A percentile compares a stretch with the other conserved stretches of the same genome.
These are phyloP conservation scores for Breynia disticha DNA, from an alignment of 441 rosid genomes.

Conservation along the genomic window DNA sequence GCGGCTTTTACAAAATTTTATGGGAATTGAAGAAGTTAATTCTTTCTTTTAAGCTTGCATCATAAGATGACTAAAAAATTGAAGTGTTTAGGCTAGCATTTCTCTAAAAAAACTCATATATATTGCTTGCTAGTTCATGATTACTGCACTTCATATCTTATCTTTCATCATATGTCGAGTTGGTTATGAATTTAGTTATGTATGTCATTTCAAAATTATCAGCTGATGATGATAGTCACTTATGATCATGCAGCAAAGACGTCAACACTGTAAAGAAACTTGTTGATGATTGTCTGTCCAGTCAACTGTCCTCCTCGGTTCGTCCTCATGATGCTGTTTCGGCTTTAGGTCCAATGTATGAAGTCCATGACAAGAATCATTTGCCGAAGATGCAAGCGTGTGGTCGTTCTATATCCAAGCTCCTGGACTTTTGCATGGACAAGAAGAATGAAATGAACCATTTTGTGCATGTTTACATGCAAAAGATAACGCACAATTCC, in stretches of 20 bases:
- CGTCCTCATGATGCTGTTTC: constrained; percentile 99
- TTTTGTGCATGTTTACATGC: constrained; percentile 82
- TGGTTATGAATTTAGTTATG: neutral
- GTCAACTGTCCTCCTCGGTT: constrained; percentile 71
- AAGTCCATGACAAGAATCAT: constrained; percentile 86
- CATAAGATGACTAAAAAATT: no score
- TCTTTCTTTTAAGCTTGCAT: no score
- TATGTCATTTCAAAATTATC: neutral
- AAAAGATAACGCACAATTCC: constrained; percentile 60
- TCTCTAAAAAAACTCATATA: no score
- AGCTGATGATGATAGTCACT: constrained; percentile 17
- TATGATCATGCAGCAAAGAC: constrained; percentile 75
- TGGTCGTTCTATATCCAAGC: constrained; percentile 44
- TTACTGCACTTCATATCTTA: no score
- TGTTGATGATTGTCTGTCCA: constrained; percentile 84
- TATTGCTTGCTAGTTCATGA: no score
- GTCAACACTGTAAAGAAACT: constrained; percentile 88
- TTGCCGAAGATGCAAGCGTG: constrained; percentile 80
- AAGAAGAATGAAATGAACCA: constrained; percentile 85
- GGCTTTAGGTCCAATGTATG: constrained; percentile 98
- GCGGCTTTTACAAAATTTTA: no score
- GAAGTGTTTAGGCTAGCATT: no score
- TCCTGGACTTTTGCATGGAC: constrained; percentile 60
- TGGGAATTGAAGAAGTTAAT: no score
- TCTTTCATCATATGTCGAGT: neutral